Evolutionary conservation across 495 filamentous ascomycete genomes (phyloP), one percentile per base, ranked within the genome.

Genomic region (Xanthoparmelia taractica): DNA sequence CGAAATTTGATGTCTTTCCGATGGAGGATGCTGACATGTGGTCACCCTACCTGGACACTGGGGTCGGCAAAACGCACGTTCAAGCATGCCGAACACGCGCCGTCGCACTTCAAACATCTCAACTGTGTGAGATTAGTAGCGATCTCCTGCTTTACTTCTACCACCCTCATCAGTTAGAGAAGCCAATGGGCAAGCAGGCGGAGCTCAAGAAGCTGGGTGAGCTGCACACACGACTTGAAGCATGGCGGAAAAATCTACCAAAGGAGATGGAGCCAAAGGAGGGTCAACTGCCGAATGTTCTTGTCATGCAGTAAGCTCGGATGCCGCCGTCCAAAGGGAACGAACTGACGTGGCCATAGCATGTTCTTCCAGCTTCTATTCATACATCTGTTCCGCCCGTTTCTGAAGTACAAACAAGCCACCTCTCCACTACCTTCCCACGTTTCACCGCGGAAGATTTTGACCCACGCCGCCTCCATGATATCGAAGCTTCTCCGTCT

Each of bases 311-410:
- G 92, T 96, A 83, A 80, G 90, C 82, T 57, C 43, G 27, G 15
- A 36, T n/a, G 41, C 47, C 18, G 13, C 33, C 45, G 8, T 15
- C 8, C 1, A 10, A 11, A 36, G 38, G 40, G 18, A 29, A 37
- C n/a, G 65, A 61, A 66, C 75, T 82, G 54, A 80, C 68, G 43
- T 0, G 37, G 43, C n/a, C 5, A 25, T 66, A 96, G 92, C 77
- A 97, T 97, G 94, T 93, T 97, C 74, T 95, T 91, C 73, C 92
- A 97, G 69, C 82, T 96, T 2, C 88, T 97, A 43, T 94, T 93
- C 70, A 97, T 98, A 65, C 95, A 98, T 68, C 85, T 97, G 12
- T 98, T 96, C 77, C 90, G 94, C 7, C 93, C 94, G 1, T 98
- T 98, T 73, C 81, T 98, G 41, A 95, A 92, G 73, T 97, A 96